Conservation (phyloP, 257 asterid species). For the Lavandula angustifolia region DNA sequence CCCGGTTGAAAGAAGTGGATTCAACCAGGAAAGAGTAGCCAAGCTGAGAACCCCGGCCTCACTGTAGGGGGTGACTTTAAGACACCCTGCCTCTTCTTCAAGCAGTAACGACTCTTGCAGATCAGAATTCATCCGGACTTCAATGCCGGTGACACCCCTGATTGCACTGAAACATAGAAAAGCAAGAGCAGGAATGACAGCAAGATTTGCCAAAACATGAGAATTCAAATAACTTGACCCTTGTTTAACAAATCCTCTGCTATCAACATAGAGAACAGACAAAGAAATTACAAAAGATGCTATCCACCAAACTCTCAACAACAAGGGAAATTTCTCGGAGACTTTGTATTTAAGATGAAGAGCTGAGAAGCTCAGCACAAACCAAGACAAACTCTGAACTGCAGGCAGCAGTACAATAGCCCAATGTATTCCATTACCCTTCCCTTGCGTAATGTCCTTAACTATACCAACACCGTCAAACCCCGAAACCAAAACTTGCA, state of each 20-base stretch:
- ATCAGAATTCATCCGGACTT: slow-evolving; percentile 56
- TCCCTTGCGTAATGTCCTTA: slow-evolving; percentile 43
- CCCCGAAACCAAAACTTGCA: slow-evolving; percentile 65
- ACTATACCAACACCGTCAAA: slow-evolving; percentile 57
- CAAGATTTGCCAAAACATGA: slow-evolving; percentile 70
- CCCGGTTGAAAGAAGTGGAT: slow-evolving; percentile 88
- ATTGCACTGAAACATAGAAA: slow-evolving; percentile 71
- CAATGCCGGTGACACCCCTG: slow-evolving; percentile 69
- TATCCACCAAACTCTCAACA: slow-evolving; percentile 85
- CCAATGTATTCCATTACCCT: slow-evolving; percentile 43
- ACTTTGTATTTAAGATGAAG: slow-evolving; percentile 57
- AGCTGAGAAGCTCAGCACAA: slow-evolving; percentile 65
- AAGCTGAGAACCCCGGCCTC: slow-evolving; percentile 90
- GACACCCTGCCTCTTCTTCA: slow-evolving; percentile 93
- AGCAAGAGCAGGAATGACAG: slow-evolving; percentile 63
- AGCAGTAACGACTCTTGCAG: slow-evolving; percentile 56
- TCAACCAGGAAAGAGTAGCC: slow-evolving; percentile 89
- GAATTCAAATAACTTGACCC: slow-evolving; percentile 61
- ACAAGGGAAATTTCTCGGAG: slow-evolving; percentile 52
- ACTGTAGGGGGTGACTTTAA: slow-evolving; percentile 76
- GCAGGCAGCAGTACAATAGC: slow-evolving; percentile 57
- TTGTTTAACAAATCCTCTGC: slow-evolving; percentile 51
- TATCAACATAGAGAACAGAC: slow-evolving; percentile 59
- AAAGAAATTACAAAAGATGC: slow-evolving; percentile 61
- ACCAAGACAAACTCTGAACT: slow-evolving; percentile 65